phyloP scores from a whole-genome alignment of 2,329 filamentous ascomycete genomes.

The Ophiostoma fasciatum region DNA sequence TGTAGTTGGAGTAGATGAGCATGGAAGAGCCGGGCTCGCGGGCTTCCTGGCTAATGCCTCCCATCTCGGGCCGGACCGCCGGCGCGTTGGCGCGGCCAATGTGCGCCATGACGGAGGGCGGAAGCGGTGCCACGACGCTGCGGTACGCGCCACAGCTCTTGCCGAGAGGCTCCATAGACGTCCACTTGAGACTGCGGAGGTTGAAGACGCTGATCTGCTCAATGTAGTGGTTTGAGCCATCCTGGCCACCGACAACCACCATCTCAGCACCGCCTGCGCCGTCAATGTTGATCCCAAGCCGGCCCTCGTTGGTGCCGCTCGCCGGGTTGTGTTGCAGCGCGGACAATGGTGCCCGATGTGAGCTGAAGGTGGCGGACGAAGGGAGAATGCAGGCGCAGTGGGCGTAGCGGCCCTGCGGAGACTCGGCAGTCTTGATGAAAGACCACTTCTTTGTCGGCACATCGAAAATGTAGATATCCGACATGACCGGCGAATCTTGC shows the following conservation, averaged over 20 bases:
- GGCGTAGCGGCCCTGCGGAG: slow-evolving; percentile 87
- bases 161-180: slow-evolving; percentile 69
- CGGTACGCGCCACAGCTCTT: slow-evolving; percentile 94
- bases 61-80: slow-evolving; percentile 25
- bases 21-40: slow-evolving; percentile 54
- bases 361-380: slow-evolving; percentile 76
- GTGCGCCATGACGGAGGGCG: slow-evolving; percentile 46
- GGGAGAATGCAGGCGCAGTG: slow-evolving; percentile 90
- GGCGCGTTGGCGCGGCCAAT: slow-evolving; percentile 45
- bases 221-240: slow-evolving; percentile 96
- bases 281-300: slow-evolving; percentile 77
- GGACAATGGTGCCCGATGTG: slow-evolving; percentile 66
- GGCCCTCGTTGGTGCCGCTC: slow-evolving; percentile 70
- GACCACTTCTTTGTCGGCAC: slow-evolving; percentile 73
- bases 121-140: slow-evolving; percentile 80
- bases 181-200: slow-evolving; percentile 88
- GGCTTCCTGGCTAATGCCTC: slow-evolving; percentile 36
- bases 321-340: slow-evolving; percentile 83
- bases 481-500: slow-evolving; percentile 91
- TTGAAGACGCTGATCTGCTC: slow-evolving; percentile 99
- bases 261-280: slow-evolving; percentile 89
- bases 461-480: slow-evolving; percentile 92
- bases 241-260: slow-evolving; percentile 92
- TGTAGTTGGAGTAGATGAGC: slow-evolving; percentile 98
- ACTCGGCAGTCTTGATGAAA: slow-evolving; percentile 62